A percentile compares a stretch with the other conserved stretches of the same genome.
These are phyloP conservation scores for Dictyostelium firmibasis DNA, from an alignment of 78 protist species.

Conservation along the genomic window DNA sequence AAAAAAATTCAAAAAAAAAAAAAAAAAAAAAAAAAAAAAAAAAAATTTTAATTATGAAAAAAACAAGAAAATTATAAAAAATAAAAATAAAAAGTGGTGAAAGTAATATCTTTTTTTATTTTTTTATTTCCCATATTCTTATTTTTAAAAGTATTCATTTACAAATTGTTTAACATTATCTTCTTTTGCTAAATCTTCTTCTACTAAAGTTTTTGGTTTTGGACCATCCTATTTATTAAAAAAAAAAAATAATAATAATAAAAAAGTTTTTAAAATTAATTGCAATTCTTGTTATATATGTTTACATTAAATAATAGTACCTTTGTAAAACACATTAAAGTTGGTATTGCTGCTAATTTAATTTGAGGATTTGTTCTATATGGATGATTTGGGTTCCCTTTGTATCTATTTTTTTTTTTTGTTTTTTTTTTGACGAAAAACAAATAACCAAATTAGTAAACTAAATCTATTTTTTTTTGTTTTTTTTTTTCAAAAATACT, in stretches of 20 bases:
- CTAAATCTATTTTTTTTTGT: neutral
- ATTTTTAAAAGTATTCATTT: neutral
- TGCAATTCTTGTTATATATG: too few relatives aligned
- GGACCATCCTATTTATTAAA: neutral
- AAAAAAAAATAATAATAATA: neutral
- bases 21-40: too few relatives aligned
- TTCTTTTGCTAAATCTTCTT: slow-evolving; percentile 8
- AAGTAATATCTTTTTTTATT: too few relatives aligned
- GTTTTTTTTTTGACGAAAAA: neutral
- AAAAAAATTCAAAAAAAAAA: too few relatives aligned
- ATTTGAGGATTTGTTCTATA: slow-evolving; percentile 43
- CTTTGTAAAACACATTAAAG: slow-evolving; percentile 28
- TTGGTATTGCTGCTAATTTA: slow-evolving; percentile 57
- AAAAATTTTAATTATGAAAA: too few relatives aligned
- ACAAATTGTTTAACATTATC: slow-evolving; percentile 21
- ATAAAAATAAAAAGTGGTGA: too few relatives aligned
- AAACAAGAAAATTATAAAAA: too few relatives aligned
- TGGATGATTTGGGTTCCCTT: slow-evolving; percentile 81
- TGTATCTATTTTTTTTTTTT: slow-evolving; percentile 6
- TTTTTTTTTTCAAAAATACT: neutral
- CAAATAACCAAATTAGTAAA: neutral
- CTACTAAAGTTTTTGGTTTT: slow-evolving; percentile 9
- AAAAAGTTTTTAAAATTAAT: too few relatives aligned
- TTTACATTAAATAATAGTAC: too few relatives aligned
- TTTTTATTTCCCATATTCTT: neutral